A percentile compares a stretch with the other conserved stretches of the same genome.
These are phyloP conservation scores for Ceratocystis diversiconidia DNA, from an alignment of 2,329 filamentous ascomycete species.

Conservation along the genomic window DNA sequence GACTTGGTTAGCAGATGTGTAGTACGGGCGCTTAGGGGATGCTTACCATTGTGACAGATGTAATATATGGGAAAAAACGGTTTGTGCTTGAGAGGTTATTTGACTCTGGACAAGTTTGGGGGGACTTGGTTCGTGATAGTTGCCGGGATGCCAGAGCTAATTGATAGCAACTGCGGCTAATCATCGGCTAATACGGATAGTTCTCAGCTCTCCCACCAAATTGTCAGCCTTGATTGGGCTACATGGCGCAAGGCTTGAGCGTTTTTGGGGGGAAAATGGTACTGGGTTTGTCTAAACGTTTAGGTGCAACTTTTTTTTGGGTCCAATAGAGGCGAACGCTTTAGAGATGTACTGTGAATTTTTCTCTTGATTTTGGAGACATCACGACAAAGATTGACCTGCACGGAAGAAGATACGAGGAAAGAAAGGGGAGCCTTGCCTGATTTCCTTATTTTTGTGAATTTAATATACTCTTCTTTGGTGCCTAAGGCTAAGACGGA, in stretches of 20 bases:
- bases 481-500: background rate
- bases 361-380: slow-evolving; percentile 3
- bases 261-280: background rate
- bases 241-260: slow-evolving; percentile 1
- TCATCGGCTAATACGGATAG: background rate
- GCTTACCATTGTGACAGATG: slow-evolving; percentile 1
- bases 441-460: background rate
- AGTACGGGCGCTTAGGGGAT: background rate
- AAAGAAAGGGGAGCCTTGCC: background rate
- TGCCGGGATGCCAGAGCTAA: background rate
- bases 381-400: background rate
- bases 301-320: background rate
- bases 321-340: slow-evolving; percentile 9
- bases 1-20: background rate
- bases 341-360: background rate
- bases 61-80: background rate
- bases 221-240: slow-evolving; percentile 13
- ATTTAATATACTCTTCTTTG: background rate
- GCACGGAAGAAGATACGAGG: slow-evolving; percentile 1
- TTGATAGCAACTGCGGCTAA: slow-evolving; percentile 10
- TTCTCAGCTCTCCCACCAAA: background rate
- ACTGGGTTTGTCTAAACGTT: too few species aligned
- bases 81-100: background rate
- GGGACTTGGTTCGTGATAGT: background rate
- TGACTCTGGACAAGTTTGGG: background rate